These are phyloP conservation scores for Lichtheimia ramosa DNA, from an alignment of 371 early-diverging fungal genomes.

Conservation along the genomic window DNA sequence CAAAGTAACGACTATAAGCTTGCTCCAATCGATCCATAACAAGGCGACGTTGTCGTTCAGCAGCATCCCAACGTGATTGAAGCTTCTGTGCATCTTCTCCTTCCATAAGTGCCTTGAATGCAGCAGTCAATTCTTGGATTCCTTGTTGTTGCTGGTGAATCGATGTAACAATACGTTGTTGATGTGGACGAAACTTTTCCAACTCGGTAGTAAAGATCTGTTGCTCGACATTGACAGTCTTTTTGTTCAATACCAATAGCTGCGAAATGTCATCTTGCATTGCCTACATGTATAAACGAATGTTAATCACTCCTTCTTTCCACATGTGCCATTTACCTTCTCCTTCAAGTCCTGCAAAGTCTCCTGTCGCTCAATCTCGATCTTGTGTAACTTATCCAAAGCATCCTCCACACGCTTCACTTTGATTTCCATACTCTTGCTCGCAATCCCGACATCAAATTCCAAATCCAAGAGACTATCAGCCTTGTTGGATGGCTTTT, in stretches of 20 bases:
- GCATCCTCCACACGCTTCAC: slow-evolving; percentile 68
- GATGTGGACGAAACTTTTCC: slow-evolving; percentile 83
- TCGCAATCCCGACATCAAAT: slow-evolving; percentile 34
- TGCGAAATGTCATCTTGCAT: slow-evolving; percentile 90
- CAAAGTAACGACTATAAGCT: slow-evolving; percentile 55
- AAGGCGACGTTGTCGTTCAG: slow-evolving; percentile 61
- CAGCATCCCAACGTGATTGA: slow-evolving; percentile 67
- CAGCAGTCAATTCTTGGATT: slow-evolving; percentile 72
- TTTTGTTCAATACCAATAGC: slow-evolving; percentile 80
- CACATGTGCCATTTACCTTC: slow-evolving; percentile 44
- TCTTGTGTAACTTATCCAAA: slow-evolving; percentile 72
- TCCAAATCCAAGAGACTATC: slow-evolving; percentile 67
- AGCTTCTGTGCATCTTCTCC: slow-evolving; percentile 70
- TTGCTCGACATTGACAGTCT: slow-evolving; percentile 69
- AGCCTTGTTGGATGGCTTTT: slow-evolving; percentile 19
- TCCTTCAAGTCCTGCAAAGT: slow-evolving; percentile 82
- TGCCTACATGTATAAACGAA: slow-evolving; percentile 41
- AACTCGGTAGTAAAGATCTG: slow-evolving; percentile 89
- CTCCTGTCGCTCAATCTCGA: slow-evolving; percentile 78
- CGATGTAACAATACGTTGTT: slow-evolving; percentile 72
- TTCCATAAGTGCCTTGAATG: slow-evolving; percentile 76
- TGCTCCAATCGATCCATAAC: slow-evolving; percentile 61
- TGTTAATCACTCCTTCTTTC: background rate
- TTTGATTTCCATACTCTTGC: slow-evolving; percentile 38
- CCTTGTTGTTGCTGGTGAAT: slow-evolving; percentile 76